Base-by-base conservation (phyloP, 2,329 filamentous ascomycete species). In the Penicillium sp. region DNA sequence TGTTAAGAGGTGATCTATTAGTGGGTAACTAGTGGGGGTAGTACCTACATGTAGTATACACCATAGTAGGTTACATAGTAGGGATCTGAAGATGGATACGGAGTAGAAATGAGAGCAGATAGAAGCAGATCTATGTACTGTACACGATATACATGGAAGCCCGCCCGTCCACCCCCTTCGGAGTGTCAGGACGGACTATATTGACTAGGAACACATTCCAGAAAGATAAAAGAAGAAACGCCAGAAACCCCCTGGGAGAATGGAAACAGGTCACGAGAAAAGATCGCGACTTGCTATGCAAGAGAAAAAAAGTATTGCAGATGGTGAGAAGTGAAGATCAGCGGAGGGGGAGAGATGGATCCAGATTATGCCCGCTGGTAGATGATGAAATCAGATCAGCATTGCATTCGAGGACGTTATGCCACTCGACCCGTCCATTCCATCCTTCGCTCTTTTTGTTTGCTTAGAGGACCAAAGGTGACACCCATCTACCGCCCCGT, bases 101-200 rank as follows among this genome's bases (percentile, higher is more conserved):
- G n/a, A 47, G n/a, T 44, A 36, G 49, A 53, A 57, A 41, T 53
- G 39, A 53, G 48, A 54, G 44, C 50, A 57, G 58, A 57, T 62
- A 65, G 42, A 58, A 58, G 56, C 61, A 63, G 58, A 59, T 65
- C 65, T 68, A 66, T 68, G 60, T 67, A 72, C 71, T 72, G 66
- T 73, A 72, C 69, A 73, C 64, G 69, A 64, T 68, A 72, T 70
- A 67, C 67, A 70, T 49, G 53, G 54, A 51, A 55, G 47, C 19
- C 39, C 25, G 23, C 17, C 35, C 43, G 17, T 45, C 42, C 39
- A 53, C 57, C 25, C 52, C 47, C 54, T 57, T 57, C 56, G 52
- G 56, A 55, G 13, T 55, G 10, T 35, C 27, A 41, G 47, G 42
- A 9, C 36, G 31, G 27, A n/a, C 21, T 13, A 49, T 41, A 57